Conservation (phyloP, 192 early-diverging fungal species). For the Entophlyctis luteolus region DNA sequence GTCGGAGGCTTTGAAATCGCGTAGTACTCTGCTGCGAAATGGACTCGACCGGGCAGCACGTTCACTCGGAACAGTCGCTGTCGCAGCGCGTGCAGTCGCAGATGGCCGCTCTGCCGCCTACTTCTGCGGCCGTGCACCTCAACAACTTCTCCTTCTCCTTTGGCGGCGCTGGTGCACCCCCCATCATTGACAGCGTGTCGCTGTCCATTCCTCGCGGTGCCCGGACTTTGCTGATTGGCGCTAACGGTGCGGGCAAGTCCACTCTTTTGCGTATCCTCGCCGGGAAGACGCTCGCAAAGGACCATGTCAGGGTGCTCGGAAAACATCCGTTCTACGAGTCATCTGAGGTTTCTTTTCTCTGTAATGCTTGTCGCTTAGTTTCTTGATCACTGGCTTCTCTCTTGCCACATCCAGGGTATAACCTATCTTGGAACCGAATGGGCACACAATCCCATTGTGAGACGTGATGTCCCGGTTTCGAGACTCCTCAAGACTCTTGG, state of each 20-base stretch:
- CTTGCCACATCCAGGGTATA: conserved; percentile 39
- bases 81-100: conserved; percentile 18
- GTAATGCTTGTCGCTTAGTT: neutral
- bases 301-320: conserved; percentile 55
- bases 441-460: conserved; percentile 68
- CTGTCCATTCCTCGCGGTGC: conserved; percentile 52
- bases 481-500: conserved; percentile 63
- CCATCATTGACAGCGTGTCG: conserved; percentile 53
- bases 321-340: conserved; percentile 63
- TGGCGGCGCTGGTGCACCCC: conserved; percentile 54
- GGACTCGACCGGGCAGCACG: neutral
- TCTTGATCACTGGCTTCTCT: neutral
- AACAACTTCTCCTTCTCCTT: conserved; percentile 49
- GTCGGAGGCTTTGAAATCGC: no score
- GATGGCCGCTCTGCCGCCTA: conserved; percentile 19
- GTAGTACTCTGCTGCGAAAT: no score
- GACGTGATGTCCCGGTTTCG: conserved; percentile 64
- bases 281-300: conserved; percentile 64
- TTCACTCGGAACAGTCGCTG: neutral
- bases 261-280: conserved; percentile 67
- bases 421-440: conserved; percentile 81
- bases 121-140: conserved; percentile 44
- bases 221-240: conserved; percentile 68
- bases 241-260: conserved; percentile 69
- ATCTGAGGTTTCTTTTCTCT: conserved; percentile 38